Evolutionary conservation across 345 rosid genomes (phyloP), one percentile per base, ranked within the genome.

Genomic region (Brassica nigra): DNA sequence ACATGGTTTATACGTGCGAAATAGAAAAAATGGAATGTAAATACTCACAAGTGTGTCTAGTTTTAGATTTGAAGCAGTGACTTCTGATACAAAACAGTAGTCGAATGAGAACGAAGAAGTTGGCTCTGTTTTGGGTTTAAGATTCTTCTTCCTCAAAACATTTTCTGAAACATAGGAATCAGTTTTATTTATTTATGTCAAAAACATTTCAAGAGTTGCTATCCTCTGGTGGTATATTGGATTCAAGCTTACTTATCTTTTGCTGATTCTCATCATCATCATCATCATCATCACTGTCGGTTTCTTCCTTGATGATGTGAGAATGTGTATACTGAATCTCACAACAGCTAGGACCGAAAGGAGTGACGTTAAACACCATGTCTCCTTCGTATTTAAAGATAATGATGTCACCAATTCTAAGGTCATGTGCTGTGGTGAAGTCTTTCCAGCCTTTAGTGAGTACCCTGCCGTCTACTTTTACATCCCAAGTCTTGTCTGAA

Each of bases 381-480:
- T 68, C 52, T 47, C 78, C 78, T 80, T 74, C 18, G 12, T 68
- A 75, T 80, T 34, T 69, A 34, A 80, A 80, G 9, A 80, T 2
- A 28, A 80, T 7, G 15, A 80, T n/a, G 71, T 80, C 83, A 0
- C 83, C 79, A 0, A 74, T 18, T 68, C 79, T 34, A 28, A 80
- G 66, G 58, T 62, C 55, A 74, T 80, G 79, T 68, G 70, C 34
- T 14, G 34, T 29, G 1, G 47, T 66, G 33, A 80, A 80, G 7
- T 80, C 79, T 37, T 68, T 63, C 83, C 83, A 80, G 16, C 79
- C 76, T 49, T 1, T 0, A 4, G 83, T 80, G 28, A 74, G 33
- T 74, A 29, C 62, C 61, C 34, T 66, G 30, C 78, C 75, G 2
- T 74, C 66, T 15, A 68, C 20, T 16, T 68, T 62, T 2, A 80